Percentiles rank a stretch among this genome's conserved stretches.
Conservation (phyloP, 441 rosid genomes). For the Erodium texanum region DNA sequence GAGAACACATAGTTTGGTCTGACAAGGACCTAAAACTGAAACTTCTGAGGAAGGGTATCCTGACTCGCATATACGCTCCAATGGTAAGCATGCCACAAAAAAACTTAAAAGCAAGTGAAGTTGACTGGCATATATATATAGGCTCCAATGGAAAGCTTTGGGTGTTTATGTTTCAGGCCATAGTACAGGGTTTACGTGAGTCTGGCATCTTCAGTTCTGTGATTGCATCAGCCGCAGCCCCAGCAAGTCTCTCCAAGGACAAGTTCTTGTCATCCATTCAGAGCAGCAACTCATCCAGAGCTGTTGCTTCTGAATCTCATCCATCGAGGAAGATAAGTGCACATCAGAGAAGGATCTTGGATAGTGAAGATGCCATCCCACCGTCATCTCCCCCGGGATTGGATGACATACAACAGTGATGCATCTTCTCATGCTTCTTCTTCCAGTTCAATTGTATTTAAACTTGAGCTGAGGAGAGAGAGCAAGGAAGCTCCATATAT, state of each 20-base stretch:
- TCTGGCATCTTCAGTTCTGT: conserved; percentile 62
- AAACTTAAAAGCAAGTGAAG: background rate
- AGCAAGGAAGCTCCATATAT: too few species aligned
- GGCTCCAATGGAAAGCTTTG: too few species aligned
- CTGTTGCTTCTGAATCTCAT: background rate
- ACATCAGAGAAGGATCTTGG: conserved; percentile 27
- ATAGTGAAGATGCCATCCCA: conserved; percentile 35
- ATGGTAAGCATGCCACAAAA: conserved; percentile 38
- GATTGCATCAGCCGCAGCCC: conserved; percentile 41
- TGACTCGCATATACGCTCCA: conserved; percentile 60
- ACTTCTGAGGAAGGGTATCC: conserved; percentile 55
- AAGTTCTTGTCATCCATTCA: conserved; percentile 19
- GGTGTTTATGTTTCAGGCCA: conserved; percentile 34
- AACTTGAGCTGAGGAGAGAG: too few species aligned
- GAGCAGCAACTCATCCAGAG: conserved; percentile 25
- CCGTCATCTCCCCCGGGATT: conserved; percentile 51
- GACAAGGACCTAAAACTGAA: conserved; percentile 59
- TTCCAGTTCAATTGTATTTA: too few species aligned
- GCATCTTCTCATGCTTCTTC: background rate
- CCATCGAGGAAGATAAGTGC: too few species aligned
- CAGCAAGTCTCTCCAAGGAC: conserved; percentile 24
- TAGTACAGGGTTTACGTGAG: conserved; percentile 55
- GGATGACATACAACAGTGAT: conserved; percentile 26
- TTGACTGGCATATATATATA: too few species aligned
- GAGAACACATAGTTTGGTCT: conserved; percentile 61